Conservation (phyloP, 2,329 filamentous ascomycete genomes). For the Pleochaeta shiraiana region DNA sequence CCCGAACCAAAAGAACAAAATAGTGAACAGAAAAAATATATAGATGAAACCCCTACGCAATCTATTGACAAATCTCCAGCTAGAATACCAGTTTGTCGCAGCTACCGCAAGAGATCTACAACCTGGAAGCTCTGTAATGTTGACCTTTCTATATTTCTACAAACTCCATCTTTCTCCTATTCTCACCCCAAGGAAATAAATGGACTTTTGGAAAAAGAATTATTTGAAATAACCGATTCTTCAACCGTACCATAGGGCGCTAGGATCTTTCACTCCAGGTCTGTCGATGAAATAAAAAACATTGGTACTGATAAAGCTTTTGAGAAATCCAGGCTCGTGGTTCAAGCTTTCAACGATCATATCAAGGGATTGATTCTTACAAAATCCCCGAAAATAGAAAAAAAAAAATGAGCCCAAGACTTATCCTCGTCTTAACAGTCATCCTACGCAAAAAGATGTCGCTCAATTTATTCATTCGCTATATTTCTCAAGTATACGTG, state of each 20-base stretch:
- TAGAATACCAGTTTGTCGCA: not conserved
- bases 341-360: constrained; percentile 7
- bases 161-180: not conserved
- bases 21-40: not conserved
- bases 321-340: constrained; percentile 2
- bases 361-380: constrained; percentile 6
- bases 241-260: not conserved
- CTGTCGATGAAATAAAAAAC: constrained; percentile 7
- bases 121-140: not conserved
- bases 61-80: not conserved
- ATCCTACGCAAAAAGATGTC: constrained; percentile 2
- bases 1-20: not conserved
- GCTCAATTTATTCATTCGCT: not conserved
- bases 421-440: not conserved
- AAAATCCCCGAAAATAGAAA: constrained; percentile 5
- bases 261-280: not conserved
- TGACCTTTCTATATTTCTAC: constrained; percentile 1
- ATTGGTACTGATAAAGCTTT: constrained; percentile 4
- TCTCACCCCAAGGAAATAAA: not conserved
- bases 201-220: not conserved
- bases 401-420: not conserved
- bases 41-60: constrained; percentile 4
- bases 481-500: constrained; percentile 4
- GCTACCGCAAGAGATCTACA: not conserved
- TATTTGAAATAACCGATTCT: not conserved